Conservation (phyloP, 108 stramenopile genomes). For the Nitzschia palea region DNA sequence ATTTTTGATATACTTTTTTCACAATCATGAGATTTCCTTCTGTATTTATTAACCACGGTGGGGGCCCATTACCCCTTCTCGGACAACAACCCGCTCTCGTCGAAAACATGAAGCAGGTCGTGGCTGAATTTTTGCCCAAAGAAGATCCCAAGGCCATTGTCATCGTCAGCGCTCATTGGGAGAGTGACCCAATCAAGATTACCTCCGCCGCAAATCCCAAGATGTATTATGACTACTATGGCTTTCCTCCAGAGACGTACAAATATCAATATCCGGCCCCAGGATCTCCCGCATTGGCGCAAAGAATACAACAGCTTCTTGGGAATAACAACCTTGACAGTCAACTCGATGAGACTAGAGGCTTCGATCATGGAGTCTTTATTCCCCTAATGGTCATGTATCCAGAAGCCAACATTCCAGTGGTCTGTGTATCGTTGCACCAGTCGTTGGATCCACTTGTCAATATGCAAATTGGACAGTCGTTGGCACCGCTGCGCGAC, state of each 20-base stretch:
- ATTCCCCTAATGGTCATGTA: constrained; percentile 82
- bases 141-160: constrained; percentile 38
- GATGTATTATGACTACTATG: constrained; percentile 77
- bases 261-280: constrained; percentile 62
- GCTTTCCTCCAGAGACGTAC: constrained; percentile 82
- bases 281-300: constrained; percentile 56
- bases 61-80: constrained; percentile 45
- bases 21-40: constrained; percentile 29
- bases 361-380: constrained; percentile 90
- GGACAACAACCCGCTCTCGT: constrained; percentile 38
- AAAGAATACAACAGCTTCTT: constrained; percentile 39
- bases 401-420: constrained; percentile 76
- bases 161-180: constrained; percentile 47
- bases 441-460: constrained; percentile 30
- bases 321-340: constrained; percentile 31
- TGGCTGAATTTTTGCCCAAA: neutral
- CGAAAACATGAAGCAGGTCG: constrained; percentile 35
- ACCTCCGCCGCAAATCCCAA: constrained; percentile 25
- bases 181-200: constrained; percentile 37
- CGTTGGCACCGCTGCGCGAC: constrained; percentile 56
- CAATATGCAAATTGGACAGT: constrained; percentile 62
- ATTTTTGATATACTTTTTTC: neutral
- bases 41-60: constrained; percentile 54
- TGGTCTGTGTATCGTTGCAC: constrained; percentile 70
- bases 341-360: constrained; percentile 42